Conservation (phyloP, 2,329 filamentous ascomycete genomes). For the Ascochyta clinopodiicola region DNA sequence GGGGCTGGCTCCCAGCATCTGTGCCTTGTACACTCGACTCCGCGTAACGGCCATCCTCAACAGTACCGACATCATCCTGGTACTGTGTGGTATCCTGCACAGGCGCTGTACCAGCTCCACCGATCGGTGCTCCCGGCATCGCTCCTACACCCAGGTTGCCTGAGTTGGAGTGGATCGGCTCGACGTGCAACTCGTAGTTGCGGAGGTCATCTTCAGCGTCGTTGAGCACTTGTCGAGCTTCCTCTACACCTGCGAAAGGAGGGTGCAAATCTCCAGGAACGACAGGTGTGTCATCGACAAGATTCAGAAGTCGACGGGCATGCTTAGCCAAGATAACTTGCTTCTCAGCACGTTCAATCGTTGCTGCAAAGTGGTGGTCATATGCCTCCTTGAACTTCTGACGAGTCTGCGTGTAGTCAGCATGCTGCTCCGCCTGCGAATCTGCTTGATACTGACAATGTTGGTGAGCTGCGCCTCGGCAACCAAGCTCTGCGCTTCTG, state of each 20-base stretch:
- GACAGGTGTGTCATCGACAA: conserved; percentile 88
- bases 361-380: conserved; percentile 83
- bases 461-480: conserved; percentile 97
- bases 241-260: conserved; percentile 69
- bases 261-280: conserved; percentile 81
- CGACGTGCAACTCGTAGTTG: conserved; percentile 68
- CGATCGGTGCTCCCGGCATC: conserved; percentile 44
- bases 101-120: background rate
- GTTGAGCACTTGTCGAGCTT: conserved; percentile 84
- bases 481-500: conserved; percentile 94
- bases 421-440: background rate
- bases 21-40: conserved; percentile 30
- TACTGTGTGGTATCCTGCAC: conserved; percentile 1
- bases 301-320: conserved; percentile 80
- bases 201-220: conserved; percentile 90
- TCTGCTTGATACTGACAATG: conserved; percentile 61
- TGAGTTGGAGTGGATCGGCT: conserved; percentile 60
- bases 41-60: conserved; percentile 30
- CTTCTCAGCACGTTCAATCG: conserved; percentile 96
- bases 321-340: conserved; percentile 93
- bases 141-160: conserved; percentile 57
- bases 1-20: conserved; percentile 33
- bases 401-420: conserved; percentile 70
- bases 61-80: conserved; percentile 18
- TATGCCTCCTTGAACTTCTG: conserved; percentile 97